Evolutionary conservation across 2,329 filamentous ascomycete genomes (phyloP).

Genomic region (Monilinia vaccinii-corymbosi): DNA sequence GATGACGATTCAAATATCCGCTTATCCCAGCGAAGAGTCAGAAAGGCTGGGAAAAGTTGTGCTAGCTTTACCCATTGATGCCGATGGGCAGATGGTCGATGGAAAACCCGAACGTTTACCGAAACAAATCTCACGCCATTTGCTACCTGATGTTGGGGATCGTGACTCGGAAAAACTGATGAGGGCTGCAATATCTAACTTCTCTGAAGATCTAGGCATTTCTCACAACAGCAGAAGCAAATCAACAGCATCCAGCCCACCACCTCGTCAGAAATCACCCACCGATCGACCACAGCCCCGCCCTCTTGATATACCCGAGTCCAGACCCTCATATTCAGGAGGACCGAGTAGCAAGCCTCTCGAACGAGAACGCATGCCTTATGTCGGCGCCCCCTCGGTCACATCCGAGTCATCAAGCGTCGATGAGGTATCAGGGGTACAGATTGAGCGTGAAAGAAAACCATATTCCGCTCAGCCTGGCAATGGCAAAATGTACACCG

Average conservation of each 20-base stretch:
- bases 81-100: slow-evolving; percentile 45
- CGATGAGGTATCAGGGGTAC: slow-evolving; percentile 32
- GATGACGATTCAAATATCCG: slow-evolving; percentile 63
- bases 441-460: slow-evolving; percentile 56
- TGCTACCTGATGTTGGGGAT: slow-evolving; percentile 57
- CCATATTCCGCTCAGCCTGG: slow-evolving; percentile 54
- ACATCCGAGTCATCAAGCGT: slow-evolving; percentile 32
- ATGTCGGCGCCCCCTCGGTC: slow-evolving; percentile 28
- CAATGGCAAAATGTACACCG: slow-evolving; percentile 46
- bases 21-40: slow-evolving; percentile 68
- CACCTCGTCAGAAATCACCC: slow-evolving; percentile 21
- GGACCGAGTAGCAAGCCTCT: slow-evolving; percentile 25
- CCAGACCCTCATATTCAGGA: slow-evolving; percentile 17
- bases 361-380: slow-evolving; percentile 32
- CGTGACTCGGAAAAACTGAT: slow-evolving; percentile 49
- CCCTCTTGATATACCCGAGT: slow-evolving; percentile 19
- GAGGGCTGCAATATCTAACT: slow-evolving; percentile 47
- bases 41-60: slow-evolving; percentile 61
- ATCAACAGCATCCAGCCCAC: slow-evolving; percentile 22
- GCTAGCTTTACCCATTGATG: slow-evolving; percentile 57
- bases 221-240: slow-evolving; percentile 32
- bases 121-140: slow-evolving; percentile 63
- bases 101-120: slow-evolving; percentile 66
- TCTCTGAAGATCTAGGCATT: slow-evolving; percentile 35
- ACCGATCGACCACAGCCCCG: slow-evolving; percentile 16